Conservation (phyloP, 768 basidiomycete genomes). For the Sarcomyxa edulis region DNA sequence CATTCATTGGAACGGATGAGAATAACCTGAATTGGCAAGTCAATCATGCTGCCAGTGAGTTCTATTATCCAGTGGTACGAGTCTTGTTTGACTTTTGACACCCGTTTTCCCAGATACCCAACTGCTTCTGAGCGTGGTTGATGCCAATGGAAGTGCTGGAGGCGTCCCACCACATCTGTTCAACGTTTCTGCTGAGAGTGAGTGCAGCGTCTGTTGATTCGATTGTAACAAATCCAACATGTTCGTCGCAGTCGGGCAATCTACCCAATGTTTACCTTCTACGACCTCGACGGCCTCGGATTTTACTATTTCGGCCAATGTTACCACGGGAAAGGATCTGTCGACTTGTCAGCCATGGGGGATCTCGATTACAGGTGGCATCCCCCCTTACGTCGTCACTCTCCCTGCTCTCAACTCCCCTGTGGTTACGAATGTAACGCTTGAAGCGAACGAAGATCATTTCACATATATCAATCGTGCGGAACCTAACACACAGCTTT, state of each 20-base stretch:
- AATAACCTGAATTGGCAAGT: slow-evolving; percentile 36
- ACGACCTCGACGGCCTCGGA: slow-evolving; percentile 6
- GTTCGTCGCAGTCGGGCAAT: slow-evolving; percentile 14
- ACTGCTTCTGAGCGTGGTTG: slow-evolving; percentile 38
- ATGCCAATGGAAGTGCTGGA: slow-evolving; percentile 35
- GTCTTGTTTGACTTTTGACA: not conserved
- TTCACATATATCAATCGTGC: slow-evolving; percentile 41
- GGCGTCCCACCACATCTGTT: slow-evolving; percentile 31
- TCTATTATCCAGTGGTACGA: not conserved
- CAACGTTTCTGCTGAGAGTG: slow-evolving; percentile 29
- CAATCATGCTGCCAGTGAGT: slow-evolving; percentile 33
- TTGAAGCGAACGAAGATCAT: slow-evolving; percentile 27
- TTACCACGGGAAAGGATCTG: slow-evolving; percentile 23
- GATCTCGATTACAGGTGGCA: slow-evolving; percentile 35
- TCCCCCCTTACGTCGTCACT: slow-evolving; percentile 38
- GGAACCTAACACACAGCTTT: slow-evolving; percentile 25
- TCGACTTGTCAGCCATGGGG: slow-evolving; percentile 44
- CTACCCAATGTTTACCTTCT: slow-evolving; percentile 10
- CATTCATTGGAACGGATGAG: slow-evolving; percentile 29
- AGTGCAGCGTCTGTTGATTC: not conserved
- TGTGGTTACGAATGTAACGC: slow-evolving; percentile 34
- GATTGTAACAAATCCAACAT: not conserved
- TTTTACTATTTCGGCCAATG: slow-evolving; percentile 25
- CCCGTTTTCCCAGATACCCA: slow-evolving; percentile 27
- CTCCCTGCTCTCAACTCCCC: slow-evolving; percentile 31